phyloP scores from a whole-genome alignment of 306 rosid species.

The Lablab purpureus region DNA sequence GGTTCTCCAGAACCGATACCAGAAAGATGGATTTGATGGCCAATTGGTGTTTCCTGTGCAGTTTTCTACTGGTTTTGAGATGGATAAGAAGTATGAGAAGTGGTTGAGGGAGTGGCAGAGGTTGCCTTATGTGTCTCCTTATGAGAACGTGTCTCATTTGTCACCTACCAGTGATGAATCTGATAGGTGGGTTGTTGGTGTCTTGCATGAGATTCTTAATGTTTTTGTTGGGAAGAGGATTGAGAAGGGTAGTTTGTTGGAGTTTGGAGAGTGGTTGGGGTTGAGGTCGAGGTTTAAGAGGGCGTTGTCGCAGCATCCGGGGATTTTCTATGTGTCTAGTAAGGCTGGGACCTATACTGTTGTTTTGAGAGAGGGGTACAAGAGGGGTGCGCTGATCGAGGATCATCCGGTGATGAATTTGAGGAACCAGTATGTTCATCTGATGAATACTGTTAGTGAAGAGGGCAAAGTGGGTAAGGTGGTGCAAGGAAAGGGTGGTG shows the following conservation, averaged over 20 bases:
- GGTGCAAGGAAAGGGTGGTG: slow-evolving; percentile 41
- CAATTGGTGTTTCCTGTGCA: slow-evolving; percentile 58
- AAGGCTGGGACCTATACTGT: slow-evolving; percentile 75
- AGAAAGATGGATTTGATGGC: neutral
- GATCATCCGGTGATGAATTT: slow-evolving; percentile 61
- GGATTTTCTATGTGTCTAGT: slow-evolving; percentile 78
- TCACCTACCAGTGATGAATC: slow-evolving; percentile 67
- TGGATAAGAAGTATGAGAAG: slow-evolving; percentile 75
- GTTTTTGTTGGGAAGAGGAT: slow-evolving; percentile 77
- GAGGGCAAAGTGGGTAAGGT: slow-evolving; percentile 48
- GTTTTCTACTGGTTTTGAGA: slow-evolving; percentile 73
- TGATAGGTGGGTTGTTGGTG: slow-evolving; percentile 75
- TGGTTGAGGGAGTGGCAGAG: slow-evolving; percentile 86
- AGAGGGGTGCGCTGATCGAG: slow-evolving; percentile 73
- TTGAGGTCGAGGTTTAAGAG: slow-evolving; percentile 77
- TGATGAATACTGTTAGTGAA: slow-evolving; percentile 66
- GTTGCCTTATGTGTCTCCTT: slow-evolving; percentile 80
- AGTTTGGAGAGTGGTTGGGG: slow-evolving; percentile 79
- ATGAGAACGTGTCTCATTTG: slow-evolving; percentile 72
- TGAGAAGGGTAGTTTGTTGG: slow-evolving; percentile 65
- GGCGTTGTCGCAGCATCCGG: slow-evolving; percentile 78
- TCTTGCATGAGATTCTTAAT: slow-evolving; percentile 87
- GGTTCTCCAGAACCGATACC: slow-evolving; percentile 57
- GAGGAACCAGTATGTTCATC: slow-evolving; percentile 75
- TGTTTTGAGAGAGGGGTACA: slow-evolving; percentile 80